phyloP scores from a whole-genome alignment of 2,329 filamentous ascomycete species.

The Geosmithia flava region DNA sequence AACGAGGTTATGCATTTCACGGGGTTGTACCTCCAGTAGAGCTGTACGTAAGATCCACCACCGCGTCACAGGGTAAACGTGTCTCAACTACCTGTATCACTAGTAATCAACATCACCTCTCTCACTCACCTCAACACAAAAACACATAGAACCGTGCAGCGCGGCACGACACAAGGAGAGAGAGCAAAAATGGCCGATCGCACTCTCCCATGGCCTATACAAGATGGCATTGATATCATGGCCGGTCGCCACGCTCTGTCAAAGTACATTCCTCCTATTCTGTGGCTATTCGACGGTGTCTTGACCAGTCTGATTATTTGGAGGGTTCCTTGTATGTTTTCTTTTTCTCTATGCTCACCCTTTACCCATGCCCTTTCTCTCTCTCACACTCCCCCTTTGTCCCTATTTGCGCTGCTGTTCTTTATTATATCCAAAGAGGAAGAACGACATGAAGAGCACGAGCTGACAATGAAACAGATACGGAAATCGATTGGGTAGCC shows the following conservation, averaged over 20 bases:
- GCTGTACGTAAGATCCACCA: background rate
- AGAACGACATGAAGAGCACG: background rate
- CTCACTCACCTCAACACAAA: too few species aligned
- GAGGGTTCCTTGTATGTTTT: slow-evolving; percentile 65
- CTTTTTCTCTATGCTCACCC: background rate
- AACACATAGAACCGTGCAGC: too few species aligned
- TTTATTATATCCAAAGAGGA: background rate
- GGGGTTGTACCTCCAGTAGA: background rate
- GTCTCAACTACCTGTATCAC: background rate
- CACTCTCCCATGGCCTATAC: background rate
- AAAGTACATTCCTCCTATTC: slow-evolving; percentile 38
- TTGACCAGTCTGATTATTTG: slow-evolving; percentile 66
- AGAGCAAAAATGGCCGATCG: background rate
- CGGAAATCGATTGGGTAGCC: slow-evolving; percentile 93
- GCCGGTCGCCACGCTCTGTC: slow-evolving; percentile 37
- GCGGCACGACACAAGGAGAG: too few species aligned
- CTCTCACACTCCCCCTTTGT: background rate
- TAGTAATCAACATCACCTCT: too few species aligned
- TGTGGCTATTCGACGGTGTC: slow-evolving; percentile 58
- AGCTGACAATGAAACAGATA: slow-evolving; percentile 44
- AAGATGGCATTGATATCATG: slow-evolving; percentile 27
- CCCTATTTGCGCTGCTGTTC: too few species aligned
- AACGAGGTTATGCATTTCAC: slow-evolving; percentile 1
- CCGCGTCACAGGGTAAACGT: background rate
- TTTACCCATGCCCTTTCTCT: background rate